Evolutionary conservation across 345 rosid species (phyloP).

Genomic region (Ceriops decandra): DNA sequence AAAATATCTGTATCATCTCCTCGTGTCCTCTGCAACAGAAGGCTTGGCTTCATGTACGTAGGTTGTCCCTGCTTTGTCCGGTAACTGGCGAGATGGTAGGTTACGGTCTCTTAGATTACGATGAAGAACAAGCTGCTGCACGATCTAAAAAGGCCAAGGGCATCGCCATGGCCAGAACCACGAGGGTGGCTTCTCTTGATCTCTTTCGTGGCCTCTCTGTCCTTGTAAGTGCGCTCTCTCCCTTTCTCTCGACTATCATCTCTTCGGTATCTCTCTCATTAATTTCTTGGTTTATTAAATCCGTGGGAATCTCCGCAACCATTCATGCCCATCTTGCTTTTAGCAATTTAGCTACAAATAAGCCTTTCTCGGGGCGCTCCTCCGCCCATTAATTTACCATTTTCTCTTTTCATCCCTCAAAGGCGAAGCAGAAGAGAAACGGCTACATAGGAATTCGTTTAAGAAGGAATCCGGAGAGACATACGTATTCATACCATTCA

Average conservation of each 20-base stretch:
- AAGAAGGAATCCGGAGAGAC: no score
- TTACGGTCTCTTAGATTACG: not conserved
- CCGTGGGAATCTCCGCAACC: no score
- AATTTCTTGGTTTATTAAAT: not conserved
- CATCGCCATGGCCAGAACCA: not conserved
- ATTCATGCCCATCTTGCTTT: no score
- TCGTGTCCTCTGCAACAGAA: not conserved
- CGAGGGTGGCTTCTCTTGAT: not conserved
- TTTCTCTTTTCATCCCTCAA: no score
- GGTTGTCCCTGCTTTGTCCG: not conserved
- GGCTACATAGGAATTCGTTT: no score
- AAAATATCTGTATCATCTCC: not conserved
- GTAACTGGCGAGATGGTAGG: not conserved
- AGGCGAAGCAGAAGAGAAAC: no score
- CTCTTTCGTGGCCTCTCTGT: constrained; percentile 2
- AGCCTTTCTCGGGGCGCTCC: no score
- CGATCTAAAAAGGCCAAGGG: not conserved
- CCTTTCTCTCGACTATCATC: not conserved
- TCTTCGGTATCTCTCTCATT: not conserved
- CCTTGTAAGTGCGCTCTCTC: not conserved
- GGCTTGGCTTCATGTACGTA: not conserved
- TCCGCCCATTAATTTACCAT: no score
- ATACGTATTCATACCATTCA: no score
- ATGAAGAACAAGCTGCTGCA: not conserved
- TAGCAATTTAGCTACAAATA: no score